Evolutionary conservation across 1,284 basidiomycete genomes (phyloP).

Genomic region (Leccinum fallax): DNA sequence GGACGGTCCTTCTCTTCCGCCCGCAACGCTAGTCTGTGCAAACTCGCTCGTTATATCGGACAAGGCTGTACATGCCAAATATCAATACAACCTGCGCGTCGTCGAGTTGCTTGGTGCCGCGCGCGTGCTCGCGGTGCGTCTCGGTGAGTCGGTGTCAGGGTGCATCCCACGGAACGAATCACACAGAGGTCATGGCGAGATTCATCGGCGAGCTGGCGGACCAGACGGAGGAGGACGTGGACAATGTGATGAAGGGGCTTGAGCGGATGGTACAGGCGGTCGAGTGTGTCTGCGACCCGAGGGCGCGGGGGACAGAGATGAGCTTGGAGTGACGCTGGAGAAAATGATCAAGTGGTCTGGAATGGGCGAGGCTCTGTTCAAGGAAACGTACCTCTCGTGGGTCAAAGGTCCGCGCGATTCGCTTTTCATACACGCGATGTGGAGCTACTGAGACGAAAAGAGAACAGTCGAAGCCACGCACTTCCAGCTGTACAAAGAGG

Average conservation of each 20-base stretch:
- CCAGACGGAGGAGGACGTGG: constrained; percentile 44
- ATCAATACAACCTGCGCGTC: constrained; percentile 84
- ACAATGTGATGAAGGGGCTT: constrained; percentile 50
- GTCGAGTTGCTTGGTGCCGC: constrained; percentile 84
- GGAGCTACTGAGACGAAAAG: too few species aligned
- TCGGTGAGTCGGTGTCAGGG: constrained; percentile 43
- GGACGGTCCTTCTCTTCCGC: constrained; percentile 16
- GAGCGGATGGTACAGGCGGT: constrained; percentile 51
- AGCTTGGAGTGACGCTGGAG: constrained; percentile 65
- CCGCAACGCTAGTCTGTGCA: constrained; percentile 75
- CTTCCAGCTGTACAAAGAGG: too few species aligned
- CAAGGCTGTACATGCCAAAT: constrained; percentile 76
- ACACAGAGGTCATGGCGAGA: constrained; percentile 55
- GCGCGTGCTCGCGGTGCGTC: constrained; percentile 62
- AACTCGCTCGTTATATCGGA: constrained; percentile 86
- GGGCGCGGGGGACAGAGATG: constrained; percentile 23
- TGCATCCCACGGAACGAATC: constrained; percentile 49
- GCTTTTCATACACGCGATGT: neutral
- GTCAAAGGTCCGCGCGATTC: constrained; percentile 60
- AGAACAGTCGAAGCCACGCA: too few species aligned
- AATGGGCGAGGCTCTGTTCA: constrained; percentile 56
- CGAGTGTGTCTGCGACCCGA: constrained; percentile 52
- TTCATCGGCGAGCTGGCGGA: constrained; percentile 45
- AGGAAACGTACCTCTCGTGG: constrained; percentile 72
- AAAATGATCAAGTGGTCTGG: constrained; percentile 74